Base-by-base conservation (phyloP, 2,329 filamentous ascomycete genomes). In the Talaromyces sp. region DNA sequence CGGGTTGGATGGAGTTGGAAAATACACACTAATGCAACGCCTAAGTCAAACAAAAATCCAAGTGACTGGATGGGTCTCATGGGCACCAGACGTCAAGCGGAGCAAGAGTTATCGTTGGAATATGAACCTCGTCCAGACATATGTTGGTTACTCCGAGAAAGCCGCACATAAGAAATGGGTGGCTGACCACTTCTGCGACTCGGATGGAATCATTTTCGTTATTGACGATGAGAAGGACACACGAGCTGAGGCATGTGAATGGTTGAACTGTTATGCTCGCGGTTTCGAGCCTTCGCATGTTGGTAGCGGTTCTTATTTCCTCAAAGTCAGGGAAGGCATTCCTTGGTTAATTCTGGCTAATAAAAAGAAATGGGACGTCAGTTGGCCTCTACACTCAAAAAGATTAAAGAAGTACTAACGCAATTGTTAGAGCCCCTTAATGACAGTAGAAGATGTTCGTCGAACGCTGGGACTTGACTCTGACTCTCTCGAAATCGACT, bases 11-110 rank as follows among this genome's bases (percentile, higher is more conserved):
- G 45, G 33, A 13, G 45, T 61, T 31, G 31, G 59, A 16, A 61
- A 61, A 61, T 37, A 61, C 27, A 61, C 59, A 4, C 59, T 61
- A 24, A n/a, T 61, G 13, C 43, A 33, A 50, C 59, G 16, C 9
- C 8, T 61, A 9, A 50, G 10, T 24, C 16, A 61, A 33, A 13
- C 14, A 13, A 2, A 48, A 8, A 52, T 61, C 3, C 31, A 52
- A 4, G 27, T 31, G 1, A 33, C 52, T 16, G 19, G 5, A n/a
- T 52, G 13, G 13, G 45, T 13, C 11, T 10, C 31, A 16, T 5
- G 39, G 1, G 5, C 27, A 6, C 10, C 10, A 13, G 8, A 48
- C 6, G 31, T 37, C 19, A 50, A 27, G 19, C 39, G 6, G 11
- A 19, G 59, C n/a, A 22, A 61, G 14, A 61, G 35, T 24, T 37